A percentile compares a stretch with the other conserved stretches of the same genome.
These are phyloP conservation scores for Silybum marianum DNA, from an alignment of 129 eudicot species.

Conservation along the genomic window DNA sequence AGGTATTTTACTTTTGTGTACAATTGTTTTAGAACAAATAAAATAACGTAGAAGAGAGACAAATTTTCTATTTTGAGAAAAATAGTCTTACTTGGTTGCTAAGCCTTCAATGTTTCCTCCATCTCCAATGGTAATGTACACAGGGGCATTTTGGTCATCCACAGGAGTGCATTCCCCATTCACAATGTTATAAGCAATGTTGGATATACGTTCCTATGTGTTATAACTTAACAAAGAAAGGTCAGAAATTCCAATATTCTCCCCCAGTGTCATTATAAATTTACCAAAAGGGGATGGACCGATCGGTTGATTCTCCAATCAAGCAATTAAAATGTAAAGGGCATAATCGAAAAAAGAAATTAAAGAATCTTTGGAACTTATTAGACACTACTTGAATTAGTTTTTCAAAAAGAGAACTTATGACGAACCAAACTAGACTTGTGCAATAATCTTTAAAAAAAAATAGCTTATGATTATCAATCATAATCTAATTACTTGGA, in stretches of 20 bases:
- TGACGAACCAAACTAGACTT: too few species aligned
- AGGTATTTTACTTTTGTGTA: neutral
- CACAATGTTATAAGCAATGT: slow-evolving; percentile 60
- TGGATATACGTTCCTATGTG: slow-evolving; percentile 56
- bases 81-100: slow-evolving; percentile 49
- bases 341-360: too few species aligned
- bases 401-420: too few species aligned
- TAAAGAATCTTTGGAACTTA: too few species aligned
- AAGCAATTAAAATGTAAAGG: too few species aligned
- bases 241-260: neutral
- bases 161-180: slow-evolving; percentile 59
- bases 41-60: too few species aligned
- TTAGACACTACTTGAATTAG: too few species aligned
- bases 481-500: too few species aligned
- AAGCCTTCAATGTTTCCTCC: slow-evolving; percentile 70
- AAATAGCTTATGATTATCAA: too few species aligned
- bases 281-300: neutral
- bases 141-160: slow-evolving; percentile 55
- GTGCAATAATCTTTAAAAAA: too few species aligned
- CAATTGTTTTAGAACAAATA: too few species aligned
- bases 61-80: neutral
- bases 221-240: neutral
- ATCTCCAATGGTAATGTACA: slow-evolving; percentile 67
- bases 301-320: too few species aligned
- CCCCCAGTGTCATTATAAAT: neutral